Evolutionary conservation across 306 rosid species (phyloP).

Genomic region (Rosa persica): DNA sequence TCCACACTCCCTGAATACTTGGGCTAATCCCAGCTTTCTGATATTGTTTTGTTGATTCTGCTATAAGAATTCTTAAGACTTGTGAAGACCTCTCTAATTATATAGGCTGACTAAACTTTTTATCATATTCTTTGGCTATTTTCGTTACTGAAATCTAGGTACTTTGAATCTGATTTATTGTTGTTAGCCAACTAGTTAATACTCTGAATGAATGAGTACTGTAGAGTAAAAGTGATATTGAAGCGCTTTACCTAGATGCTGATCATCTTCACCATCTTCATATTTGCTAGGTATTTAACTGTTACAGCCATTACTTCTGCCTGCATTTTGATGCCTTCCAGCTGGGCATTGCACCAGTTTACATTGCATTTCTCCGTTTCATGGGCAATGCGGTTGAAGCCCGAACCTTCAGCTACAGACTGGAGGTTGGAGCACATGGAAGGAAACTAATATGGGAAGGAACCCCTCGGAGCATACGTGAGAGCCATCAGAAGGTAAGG

Average conservation of each 20-base stretch:
- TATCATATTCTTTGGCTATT: background rate
- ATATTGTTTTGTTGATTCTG: background rate
- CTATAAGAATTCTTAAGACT: background rate
- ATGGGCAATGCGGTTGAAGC: slow-evolving; percentile 34
- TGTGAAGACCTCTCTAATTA: no score
- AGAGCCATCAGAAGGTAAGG: slow-evolving; percentile 28
- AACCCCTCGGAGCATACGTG: slow-evolving; percentile 32
- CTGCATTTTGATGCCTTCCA: slow-evolving; percentile 47
- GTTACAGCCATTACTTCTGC: slow-evolving; percentile 33
- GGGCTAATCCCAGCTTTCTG: background rate
- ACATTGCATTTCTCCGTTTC: slow-evolving; percentile 37
- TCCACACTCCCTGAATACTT: background rate
- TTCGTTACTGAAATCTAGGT: background rate
- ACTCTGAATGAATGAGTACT: background rate
- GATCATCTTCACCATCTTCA: background rate
- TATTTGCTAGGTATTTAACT: slow-evolving; percentile 22
- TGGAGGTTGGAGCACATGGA: slow-evolving; percentile 37
- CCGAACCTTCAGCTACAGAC: slow-evolving; percentile 32
- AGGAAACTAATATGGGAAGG: slow-evolving; percentile 36
- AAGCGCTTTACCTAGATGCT: background rate
- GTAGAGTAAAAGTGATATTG: background rate
- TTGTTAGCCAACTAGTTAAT: background rate
- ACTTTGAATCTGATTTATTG: background rate
- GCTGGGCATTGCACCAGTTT: slow-evolving; percentile 40
- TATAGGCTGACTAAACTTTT: background rate